Base-by-base conservation (phyloP, 1,284 basidiomycete genomes). In the Boletus smithii region DNA sequence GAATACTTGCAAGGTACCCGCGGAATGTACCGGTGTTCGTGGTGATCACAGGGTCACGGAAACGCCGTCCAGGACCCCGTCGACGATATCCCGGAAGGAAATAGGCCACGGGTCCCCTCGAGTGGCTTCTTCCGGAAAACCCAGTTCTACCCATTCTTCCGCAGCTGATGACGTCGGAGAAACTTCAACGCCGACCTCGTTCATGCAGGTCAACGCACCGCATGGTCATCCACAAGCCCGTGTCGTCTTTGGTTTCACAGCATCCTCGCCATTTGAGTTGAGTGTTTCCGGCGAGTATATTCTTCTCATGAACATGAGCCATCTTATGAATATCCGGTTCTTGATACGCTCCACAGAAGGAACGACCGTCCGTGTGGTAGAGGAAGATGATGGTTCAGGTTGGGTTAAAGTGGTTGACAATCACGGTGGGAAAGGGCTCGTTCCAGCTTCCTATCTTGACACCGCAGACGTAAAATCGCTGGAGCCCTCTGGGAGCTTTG, bases 381-480 rank as follows among this genome's bases (percentile, higher is more conserved):
- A 89, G 58, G 74, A 80, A 47, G 88, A 91, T 57, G 89, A 91
- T 58, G 88, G 84, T 5, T 87, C 86, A 11, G 89, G 89, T 4
- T 91, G 89, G 89, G 77, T 86, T n/a, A 91, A 91, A 64, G 83
- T 90, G 7, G 65, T 70, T 17, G 76, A 85, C 57, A 56, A 64
- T 29, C 66, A 69, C 20, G 81, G 82, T 38, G 74, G 73, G 39
- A 77, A 78, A 55, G 88, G 88, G 2, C 76, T 91, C 29, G 82
- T 91, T 14, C 90, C 90, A 14, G 86, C 85, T 10, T 81, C 85
- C 9, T 91, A 91, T 70, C 63, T 91, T 31, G 74, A 81, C 56
- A 53, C 67, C 23, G 58, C 64, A 23, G 69, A 65, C 18, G 59
- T 54, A 32, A 55, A 53, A 43, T 45, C 49, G n/a, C 24, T 48